Percentiles rank a stretch among this genome's conserved stretches.
Conservation (phyloP, 169 alveolate species). For the Ichthyophthirius multifiliis region DNA sequence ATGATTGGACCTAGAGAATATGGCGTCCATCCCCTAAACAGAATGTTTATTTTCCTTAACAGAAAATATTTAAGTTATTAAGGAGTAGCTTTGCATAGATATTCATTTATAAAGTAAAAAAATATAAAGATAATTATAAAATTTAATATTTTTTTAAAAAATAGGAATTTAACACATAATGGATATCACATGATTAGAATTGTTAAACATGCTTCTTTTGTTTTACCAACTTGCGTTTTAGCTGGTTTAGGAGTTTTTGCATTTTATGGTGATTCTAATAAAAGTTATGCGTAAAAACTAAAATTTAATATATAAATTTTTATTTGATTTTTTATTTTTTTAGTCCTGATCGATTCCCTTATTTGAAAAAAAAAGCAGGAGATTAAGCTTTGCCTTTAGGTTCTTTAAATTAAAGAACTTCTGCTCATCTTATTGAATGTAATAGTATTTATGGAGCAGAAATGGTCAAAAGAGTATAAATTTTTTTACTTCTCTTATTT, state of each 20-base stretch:
- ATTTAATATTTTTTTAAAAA: background rate
- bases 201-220: constrained; percentile 19
- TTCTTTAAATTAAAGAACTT: constrained; percentile 35
- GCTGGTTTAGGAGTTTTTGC: constrained; percentile 32
- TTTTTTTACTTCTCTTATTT: background rate
- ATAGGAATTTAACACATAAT: constrained; percentile 30
- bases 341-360: constrained; percentile 43
- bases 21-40: constrained; percentile 39
- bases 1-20: constrained; percentile 48
- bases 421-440: constrained; percentile 38
- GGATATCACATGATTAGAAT: constrained; percentile 47
- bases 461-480: constrained; percentile 41
- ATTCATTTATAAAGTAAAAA: constrained; percentile 33
- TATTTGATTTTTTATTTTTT: background rate
- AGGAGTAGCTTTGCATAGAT: constrained; percentile 34
- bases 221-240: constrained; percentile 28
- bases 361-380: constrained; percentile 31
- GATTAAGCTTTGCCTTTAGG: constrained; percentile 32
- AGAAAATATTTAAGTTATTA: constrained; percentile 29
- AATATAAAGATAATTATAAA: background rate
- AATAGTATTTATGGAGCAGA: constrained; percentile 40
- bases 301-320: background rate
- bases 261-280: constrained; percentile 23
- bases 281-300: constrained; percentile 19
- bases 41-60: constrained; percentile 28